These are phyloP conservation scores for Cudoniella acicularis DNA, from an alignment of 495 filamentous ascomycete species.

Conservation along the genomic window DNA sequence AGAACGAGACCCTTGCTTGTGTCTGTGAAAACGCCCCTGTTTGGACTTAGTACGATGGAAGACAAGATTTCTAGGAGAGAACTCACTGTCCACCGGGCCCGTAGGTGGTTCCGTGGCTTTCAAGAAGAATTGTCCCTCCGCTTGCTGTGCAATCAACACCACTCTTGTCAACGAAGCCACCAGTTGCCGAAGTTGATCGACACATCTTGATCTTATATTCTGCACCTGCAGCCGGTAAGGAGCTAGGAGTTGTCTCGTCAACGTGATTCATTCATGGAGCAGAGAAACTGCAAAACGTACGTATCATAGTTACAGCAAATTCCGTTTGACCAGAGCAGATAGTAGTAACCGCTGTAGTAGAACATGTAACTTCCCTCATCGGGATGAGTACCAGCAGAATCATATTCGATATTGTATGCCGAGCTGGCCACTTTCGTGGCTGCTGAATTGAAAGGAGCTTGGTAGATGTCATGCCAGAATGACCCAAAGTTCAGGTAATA, in stretches of 20 bases:
- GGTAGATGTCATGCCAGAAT: slow-evolving; percentile 67
- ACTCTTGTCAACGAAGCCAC: slow-evolving; percentile 57
- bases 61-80: slow-evolving; percentile 26
- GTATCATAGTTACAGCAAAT: slow-evolving; percentile 54
- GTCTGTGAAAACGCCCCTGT: slow-evolving; percentile 47
- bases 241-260: background rate
- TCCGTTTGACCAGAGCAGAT: slow-evolving; percentile 63
- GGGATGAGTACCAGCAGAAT: slow-evolving; percentile 47
- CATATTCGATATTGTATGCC: slow-evolving; percentile 51
- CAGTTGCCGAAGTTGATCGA: slow-evolving; percentile 47
- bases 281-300: background rate
- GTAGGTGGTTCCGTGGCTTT: slow-evolving; percentile 61
- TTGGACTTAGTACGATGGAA: slow-evolving; percentile 9
- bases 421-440: slow-evolving; percentile 36
- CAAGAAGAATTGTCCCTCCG: slow-evolving; percentile 62
- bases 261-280: background rate
- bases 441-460: slow-evolving; percentile 47
- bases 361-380: slow-evolving; percentile 58
- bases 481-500: slow-evolving; percentile 63
- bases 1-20: slow-evolving; percentile 48
- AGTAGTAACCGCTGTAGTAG: slow-evolving; percentile 54
- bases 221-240: slow-evolving; percentile 46
- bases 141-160: slow-evolving; percentile 51
- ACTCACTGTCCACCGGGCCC: slow-evolving; percentile 66
- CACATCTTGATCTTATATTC: slow-evolving; percentile 70